phyloP scores from a whole-genome alignment of 2,329 filamentous ascomycete genomes.

The Trichophaea hybrida region DNA sequence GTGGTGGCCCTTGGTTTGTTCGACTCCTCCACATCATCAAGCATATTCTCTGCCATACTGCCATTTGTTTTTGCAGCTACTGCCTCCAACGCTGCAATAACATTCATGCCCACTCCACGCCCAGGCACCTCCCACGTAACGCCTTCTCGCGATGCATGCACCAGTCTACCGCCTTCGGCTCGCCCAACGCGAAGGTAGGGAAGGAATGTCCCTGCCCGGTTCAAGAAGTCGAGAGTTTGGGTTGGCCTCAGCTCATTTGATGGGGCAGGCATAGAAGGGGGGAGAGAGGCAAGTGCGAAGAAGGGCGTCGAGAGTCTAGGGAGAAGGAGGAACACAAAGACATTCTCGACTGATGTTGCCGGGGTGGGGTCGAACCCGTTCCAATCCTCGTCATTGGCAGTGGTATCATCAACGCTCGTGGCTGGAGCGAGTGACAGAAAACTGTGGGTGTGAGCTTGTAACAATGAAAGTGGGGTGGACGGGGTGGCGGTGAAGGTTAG shows the following conservation, averaged over 20 bases:
- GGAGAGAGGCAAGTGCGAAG: not conserved
- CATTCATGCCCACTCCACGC: not conserved
- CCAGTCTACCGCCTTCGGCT: not conserved
- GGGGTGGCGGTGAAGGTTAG: not conserved
- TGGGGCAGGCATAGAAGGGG: not conserved
- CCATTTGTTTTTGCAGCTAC: not conserved
- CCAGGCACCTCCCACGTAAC: not conserved
- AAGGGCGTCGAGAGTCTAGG: not conserved
- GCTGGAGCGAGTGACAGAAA: not conserved
- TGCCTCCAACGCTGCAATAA: not conserved
- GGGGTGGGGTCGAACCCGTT: constrained; percentile 1
- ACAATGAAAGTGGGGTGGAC: not conserved
- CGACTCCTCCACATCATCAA: constrained; percentile 93
- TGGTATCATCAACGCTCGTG: not conserved
- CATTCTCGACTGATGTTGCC: not conserved
- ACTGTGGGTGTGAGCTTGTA: not conserved
- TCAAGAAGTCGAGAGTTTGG: not conserved
- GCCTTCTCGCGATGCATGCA: not conserved
- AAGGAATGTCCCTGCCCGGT: not conserved
- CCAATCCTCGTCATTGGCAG: not conserved
- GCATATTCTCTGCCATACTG: constrained; percentile 85
- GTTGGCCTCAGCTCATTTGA: not conserved
- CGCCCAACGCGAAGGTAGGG: not conserved
- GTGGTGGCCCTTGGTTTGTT: constrained; percentile 44
- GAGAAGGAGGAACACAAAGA: not conserved